phyloP scores from a whole-genome alignment of 371 early-diverging fungal species.

The Smittium mucronatum region DNA sequence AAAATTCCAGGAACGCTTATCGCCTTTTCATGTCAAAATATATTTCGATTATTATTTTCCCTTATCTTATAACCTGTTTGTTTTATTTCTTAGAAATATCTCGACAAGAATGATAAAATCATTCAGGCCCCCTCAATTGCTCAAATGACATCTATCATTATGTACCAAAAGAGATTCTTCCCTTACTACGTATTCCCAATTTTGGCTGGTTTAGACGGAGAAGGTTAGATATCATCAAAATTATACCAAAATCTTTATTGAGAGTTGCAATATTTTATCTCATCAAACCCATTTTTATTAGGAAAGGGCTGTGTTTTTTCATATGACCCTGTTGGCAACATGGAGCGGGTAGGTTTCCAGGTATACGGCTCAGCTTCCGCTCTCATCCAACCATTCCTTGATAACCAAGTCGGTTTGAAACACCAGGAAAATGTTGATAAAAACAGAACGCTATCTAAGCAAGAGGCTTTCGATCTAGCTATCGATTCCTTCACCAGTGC shows the following conservation, averaged over 20 bases:
- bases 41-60: neutral
- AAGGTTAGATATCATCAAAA: too few species aligned
- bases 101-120: slow-evolving; percentile 76
- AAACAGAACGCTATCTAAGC: slow-evolving; percentile 21
- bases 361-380: slow-evolving; percentile 84
- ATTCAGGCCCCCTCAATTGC: slow-evolving; percentile 83
- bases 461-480: slow-evolving; percentile 58
- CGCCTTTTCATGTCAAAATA: neutral
- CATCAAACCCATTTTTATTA: too few species aligned
- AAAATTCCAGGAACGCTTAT: neutral
- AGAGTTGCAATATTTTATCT: too few species aligned
- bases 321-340: slow-evolving; percentile 96
- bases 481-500: slow-evolving; percentile 97
- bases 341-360: slow-evolving; percentile 64
- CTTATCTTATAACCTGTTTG: neutral
- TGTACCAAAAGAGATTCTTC: slow-evolving; percentile 95
- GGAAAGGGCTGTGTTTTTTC: slow-evolving; percentile 78
- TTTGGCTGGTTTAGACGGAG: slow-evolving; percentile 83
- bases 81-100: slow-evolving; percentile 56
- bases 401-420: slow-evolving; percentile 74
- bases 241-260: too few species aligned
- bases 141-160: slow-evolving; percentile 85
- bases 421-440: slow-evolving; percentile 39
- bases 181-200: slow-evolving; percentile 92
- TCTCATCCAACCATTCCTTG: slow-evolving; percentile 97